Evolutionary conservation across 768 basidiomycete genomes (phyloP), one percentile per base, ranked within the genome.

Genomic region (Polyporus arcularius): DNA sequence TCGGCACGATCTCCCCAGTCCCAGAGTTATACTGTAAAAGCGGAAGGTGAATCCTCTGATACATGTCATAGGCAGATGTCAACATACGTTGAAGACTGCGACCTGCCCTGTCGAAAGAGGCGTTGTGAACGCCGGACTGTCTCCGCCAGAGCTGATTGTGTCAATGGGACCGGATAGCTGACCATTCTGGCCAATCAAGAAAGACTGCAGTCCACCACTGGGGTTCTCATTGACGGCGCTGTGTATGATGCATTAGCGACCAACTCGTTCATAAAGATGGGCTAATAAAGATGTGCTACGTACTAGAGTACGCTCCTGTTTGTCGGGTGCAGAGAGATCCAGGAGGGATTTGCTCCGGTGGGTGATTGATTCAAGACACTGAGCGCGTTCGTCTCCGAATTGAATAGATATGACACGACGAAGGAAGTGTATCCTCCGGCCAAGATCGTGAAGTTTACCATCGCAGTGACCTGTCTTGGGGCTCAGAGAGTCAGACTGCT

Each of bases 391-490:
- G 76, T 73, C 21, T 81, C 75, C 11, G 82, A 73, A 67, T 84
- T 80, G 74, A 89, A 90, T 39, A 83, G 67, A 71, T 88, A 89
- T 0, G 85, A 81, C 2, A 84, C 84, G 55, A 90, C 77, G 65
- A 85, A 86, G 60, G 82, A 72, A 26, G 75, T 71, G 68, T 83
- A 89, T 15, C 87, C 87, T 38, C 88, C 87, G 32, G 88, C 88
- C 39, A 89, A 78, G 62, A 90, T 86, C 4, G 78, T 86, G 68
- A 86, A 84, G 56, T 83, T 79, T 65, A 89, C 87, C 88, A 89
- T 89, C 46, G 18, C 53, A 62, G 55, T 18, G 16, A 21, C 18
- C n/a, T 48, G 10, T 30, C 4, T 5, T 18, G 28, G n/a, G 28
- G 4, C n/a, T n/a, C n/a, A n/a, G 28, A 43, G n/a, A 35, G 35